Base-by-base conservation (phyloP, 495 filamentous ascomycete species). In the Daldinia vernicosa region DNA sequence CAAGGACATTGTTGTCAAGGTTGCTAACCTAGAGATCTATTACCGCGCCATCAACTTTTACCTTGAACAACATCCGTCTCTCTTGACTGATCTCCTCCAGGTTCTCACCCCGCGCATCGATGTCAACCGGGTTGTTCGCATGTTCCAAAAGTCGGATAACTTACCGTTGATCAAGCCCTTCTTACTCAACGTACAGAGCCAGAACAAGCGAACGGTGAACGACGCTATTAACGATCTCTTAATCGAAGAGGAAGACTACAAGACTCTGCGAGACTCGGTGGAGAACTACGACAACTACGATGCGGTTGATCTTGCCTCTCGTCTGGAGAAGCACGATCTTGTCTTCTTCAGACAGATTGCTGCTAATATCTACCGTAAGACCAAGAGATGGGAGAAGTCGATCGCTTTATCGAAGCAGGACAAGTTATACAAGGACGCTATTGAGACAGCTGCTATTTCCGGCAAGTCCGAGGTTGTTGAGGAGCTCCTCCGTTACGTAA, bases 371-470 rank as follows among this genome's bases (percentile, higher is more conserved):
- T 99, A 98, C 84, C 93, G 96, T 69, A 98, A 98, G 87, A 98
- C 97, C 85, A 98, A 98, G 90, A 89, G 96, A 66, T 99, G 96
- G 96, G 93, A 97, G 80, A 98, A 98, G 85, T 98, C 95, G n/a
- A 98, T 99, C 80, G 89, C 92, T 55, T 84, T 99, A 52, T 97
- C 93, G 11, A 99, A 99, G 87, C 96, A 98, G 79, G 96, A 99
- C 84, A 98, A 97, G 88, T 85, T 99, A 37, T 99, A 94, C 89
- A 98, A 97, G 86, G 96, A 99, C 86, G 96, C 96, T 28, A 98
- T 99, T 71, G 96, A 99, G 86, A 99, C 96, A 27, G 88, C 96
- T 12, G 96, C 96, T n/a, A 94, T 98, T 50, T 98, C 94, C 64
- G 87, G 86, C 75, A 97, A 97, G 85, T 66, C 86, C 8, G 93